Evolutionary conservation across 441 rosid genomes (phyloP), one percentile per base, ranked within the genome.

Genomic region (Pelargonium myrrhifolium): DNA sequence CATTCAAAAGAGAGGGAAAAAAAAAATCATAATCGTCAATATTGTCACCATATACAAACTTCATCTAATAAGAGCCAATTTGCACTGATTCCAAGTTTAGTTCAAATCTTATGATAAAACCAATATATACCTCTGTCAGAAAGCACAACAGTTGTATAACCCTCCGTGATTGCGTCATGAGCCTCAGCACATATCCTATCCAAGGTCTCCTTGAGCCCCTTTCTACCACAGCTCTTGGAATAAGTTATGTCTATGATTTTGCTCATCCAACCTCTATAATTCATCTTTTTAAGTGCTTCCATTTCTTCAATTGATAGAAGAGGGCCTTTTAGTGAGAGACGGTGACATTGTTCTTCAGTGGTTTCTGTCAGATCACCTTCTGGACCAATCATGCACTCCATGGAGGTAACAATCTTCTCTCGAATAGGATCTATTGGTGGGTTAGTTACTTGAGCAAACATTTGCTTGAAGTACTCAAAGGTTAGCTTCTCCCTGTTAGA

Each of bases 371-470:
- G 85, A 79, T 91, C 99, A 68, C 99, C 99, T 82, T 96, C 99
- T 56, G 99, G 98, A 67, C 99, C 99, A 68, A 96, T 82, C 99
- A 96, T 96, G 89, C 98, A 96, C 75, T 93, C 94, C 98, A 85
- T 93, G 43, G 99, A 96, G 65, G 99, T 96, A 53, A 96, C 99
- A 67, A 96, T 96, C 84, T 96, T 93, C 86, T 96, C 99, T 70
- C 99, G 87, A 47, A 96, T 96, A 49, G 99, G 99, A 81, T 96
- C 99, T 24, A 96, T 96, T 18, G 99, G 99, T 62, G 99, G 99
- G 70, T 96, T 96, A 51, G 99, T 96, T 65, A 96, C 99, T 85
- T 96, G 99, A 74, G 99, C 99, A 83, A 96, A 96, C 99, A 96
- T 93, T 82, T 96, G 99, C 84, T 96, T 96, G 85, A 96, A 96